Percentiles rank a stretch among this genome's conserved stretches.
These are phyloP conservation scores for Xylaria longipes DNA, from an alignment of 495 filamentous ascomycete genomes.

Conservation along the genomic window DNA sequence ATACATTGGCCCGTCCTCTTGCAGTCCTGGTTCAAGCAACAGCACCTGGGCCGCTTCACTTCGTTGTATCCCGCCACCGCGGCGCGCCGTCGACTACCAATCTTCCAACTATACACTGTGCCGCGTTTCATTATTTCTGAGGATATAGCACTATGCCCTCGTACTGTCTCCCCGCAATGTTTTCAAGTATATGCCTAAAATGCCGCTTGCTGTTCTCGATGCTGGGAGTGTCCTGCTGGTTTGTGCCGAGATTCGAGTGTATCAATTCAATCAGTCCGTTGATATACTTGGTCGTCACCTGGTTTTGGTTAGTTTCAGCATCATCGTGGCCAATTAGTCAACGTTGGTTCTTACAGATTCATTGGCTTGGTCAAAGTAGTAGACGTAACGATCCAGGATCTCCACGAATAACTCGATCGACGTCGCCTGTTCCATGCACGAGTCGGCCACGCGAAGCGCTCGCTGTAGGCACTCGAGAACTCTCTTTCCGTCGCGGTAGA, in stretches of 20 bases:
- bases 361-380: slow-evolving; percentile 99
- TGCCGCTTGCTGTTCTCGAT: slow-evolving; percentile 88
- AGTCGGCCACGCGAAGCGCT: slow-evolving; percentile 93
- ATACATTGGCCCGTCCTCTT: slow-evolving; percentile 4
- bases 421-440: slow-evolving; percentile 99
- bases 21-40: neutral
- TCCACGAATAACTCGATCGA: slow-evolving; percentile 98
- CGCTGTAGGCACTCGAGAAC: slow-evolving; percentile 96
- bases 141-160: slow-evolving; percentile 83
- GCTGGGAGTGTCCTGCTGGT: slow-evolving; percentile 77
- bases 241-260: slow-evolving; percentile 85
- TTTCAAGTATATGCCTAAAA: slow-evolving; percentile 92
- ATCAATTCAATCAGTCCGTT: slow-evolving; percentile 99
- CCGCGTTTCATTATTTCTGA: slow-evolving; percentile 55
- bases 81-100: neutral
- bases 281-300: slow-evolving; percentile 97
- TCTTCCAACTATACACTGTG: neutral
- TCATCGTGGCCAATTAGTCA: neutral
- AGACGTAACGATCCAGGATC: slow-evolving; percentile 97
- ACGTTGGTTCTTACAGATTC: slow-evolving; percentile 72
- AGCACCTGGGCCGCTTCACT: neutral
- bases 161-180: slow-evolving; percentile 88
- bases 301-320: slow-evolving; percentile 6
- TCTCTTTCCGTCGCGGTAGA: slow-evolving; percentile 96
- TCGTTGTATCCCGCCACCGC: neutral